These are phyloP conservation scores for Cicer judaicum DNA, from an alignment of 306 rosid genomes.

Conservation along the genomic window DNA sequence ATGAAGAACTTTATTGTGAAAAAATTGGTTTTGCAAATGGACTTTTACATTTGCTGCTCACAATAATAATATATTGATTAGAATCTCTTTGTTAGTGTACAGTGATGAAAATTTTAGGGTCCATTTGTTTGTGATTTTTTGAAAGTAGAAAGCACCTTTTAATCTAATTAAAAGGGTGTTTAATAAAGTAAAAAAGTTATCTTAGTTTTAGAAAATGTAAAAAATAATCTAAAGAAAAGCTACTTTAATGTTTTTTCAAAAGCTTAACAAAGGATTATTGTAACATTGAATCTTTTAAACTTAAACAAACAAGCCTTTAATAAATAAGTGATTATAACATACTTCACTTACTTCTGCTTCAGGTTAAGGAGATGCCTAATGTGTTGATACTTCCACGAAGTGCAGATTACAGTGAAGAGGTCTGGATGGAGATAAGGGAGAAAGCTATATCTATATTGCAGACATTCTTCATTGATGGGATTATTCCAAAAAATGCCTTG, in stretches of 20 bases:
- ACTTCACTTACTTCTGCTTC: constrained; percentile 49
- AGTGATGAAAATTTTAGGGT: constrained; percentile 12
- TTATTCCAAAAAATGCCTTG: constrained; percentile 74
- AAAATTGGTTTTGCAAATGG: constrained; percentile 17
- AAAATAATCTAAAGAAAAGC: background rate
- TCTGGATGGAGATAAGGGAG: constrained; percentile 99
- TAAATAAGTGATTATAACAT: constrained; percentile 30
- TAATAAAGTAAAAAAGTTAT: background rate
- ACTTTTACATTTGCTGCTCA: constrained; percentile 3
- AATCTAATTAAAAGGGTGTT: background rate
- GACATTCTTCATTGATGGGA: constrained; percentile 80
- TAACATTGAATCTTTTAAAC: background rate
- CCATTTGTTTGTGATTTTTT: background rate
- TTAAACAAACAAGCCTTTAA: background rate
- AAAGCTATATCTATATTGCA: constrained; percentile 88
- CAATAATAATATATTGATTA: constrained; percentile 15
- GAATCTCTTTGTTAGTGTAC: constrained; percentile 19
- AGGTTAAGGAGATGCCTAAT: constrained; percentile 99
- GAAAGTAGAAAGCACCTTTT: background rate
- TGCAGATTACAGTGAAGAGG: constrained; percentile 99
- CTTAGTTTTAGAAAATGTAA: background rate
- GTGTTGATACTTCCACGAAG: constrained; percentile 98
- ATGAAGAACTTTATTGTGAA: constrained; percentile 26
- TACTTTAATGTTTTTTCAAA: background rate
- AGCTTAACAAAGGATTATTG: constrained; percentile 11